phyloP scores from a whole-genome alignment of 1,139 yeast species.

The Geotrichum phurueaensis region DNA sequence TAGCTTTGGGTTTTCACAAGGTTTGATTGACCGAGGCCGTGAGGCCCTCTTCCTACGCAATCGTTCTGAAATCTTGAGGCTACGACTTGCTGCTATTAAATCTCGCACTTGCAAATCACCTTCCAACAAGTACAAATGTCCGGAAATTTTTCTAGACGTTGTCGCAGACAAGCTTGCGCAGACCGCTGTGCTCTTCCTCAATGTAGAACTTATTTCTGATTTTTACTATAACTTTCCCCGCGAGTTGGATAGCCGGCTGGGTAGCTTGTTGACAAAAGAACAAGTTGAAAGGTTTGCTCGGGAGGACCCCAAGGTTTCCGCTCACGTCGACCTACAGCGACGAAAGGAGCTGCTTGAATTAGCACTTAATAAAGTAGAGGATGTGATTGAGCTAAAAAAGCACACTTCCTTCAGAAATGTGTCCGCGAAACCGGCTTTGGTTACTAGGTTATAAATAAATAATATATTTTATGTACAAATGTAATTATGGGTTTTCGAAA shows the following conservation, averaged over 20 bases:
- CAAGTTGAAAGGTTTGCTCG: constrained; percentile 86
- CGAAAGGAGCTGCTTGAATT: constrained; percentile 81
- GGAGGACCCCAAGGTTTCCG: constrained; percentile 84
- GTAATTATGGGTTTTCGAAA: neutral
- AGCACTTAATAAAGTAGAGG: constrained; percentile 80
- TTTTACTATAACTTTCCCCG: constrained; percentile 94
- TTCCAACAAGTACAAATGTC: constrained; percentile 83
- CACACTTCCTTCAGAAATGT: neutral
- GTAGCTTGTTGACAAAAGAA: constrained; percentile 56
- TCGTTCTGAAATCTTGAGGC: constrained; percentile 60
- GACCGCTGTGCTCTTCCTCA: constrained; percentile 85
- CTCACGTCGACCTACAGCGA: constrained; percentile 88
- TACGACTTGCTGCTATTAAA: constrained; percentile 72
- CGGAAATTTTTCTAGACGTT: constrained; percentile 87
- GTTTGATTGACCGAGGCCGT: constrained; percentile 63
- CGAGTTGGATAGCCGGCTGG: constrained; percentile 73
- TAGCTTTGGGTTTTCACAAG: constrained; percentile 69
- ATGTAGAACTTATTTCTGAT: constrained; percentile 88
- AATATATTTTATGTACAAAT: neutral
- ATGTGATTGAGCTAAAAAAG: constrained; percentile 71
- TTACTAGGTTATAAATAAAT: neutral
- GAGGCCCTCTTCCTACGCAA: constrained; percentile 80
- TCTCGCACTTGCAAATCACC: constrained; percentile 69
- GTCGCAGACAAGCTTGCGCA: constrained; percentile 86
- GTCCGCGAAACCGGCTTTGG: neutral